Percentiles rank a stretch among this genome's conserved stretches.
Evolutionary conservation across 768 basidiomycete genomes (phyloP).

Genomic region (Dioszegia crocea): DNA sequence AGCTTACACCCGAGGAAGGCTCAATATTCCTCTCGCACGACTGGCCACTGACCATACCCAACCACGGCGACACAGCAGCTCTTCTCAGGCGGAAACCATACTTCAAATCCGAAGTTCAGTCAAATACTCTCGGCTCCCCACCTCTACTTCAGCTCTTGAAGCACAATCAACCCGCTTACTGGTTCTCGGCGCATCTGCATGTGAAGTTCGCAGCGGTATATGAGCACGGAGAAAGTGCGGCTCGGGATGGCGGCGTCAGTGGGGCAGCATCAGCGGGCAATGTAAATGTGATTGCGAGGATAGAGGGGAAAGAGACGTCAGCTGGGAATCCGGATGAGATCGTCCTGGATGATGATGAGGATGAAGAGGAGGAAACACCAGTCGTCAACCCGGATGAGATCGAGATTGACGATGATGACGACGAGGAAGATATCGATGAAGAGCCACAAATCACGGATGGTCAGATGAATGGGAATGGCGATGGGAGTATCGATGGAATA

Average conservation of each 20-base stretch:
- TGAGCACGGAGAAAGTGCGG: slow-evolving; percentile 23
- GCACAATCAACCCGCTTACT: slow-evolving; percentile 72
- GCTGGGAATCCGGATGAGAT: slow-evolving; percentile 48
- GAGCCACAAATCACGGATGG: background rate
- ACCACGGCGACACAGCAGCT: slow-evolving; percentile 64
- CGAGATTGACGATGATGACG: slow-evolving; percentile 30
- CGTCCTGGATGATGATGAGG: slow-evolving; percentile 34
- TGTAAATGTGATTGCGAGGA: too few species aligned
- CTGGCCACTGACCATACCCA: slow-evolving; percentile 85
- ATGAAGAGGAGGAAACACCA: slow-evolving; percentile 24
- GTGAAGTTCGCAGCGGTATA: slow-evolving; percentile 71
- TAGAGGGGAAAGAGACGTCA: slow-evolving; percentile 4
- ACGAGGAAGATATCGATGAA: slow-evolving; percentile 3
- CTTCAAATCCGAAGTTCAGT: slow-evolving; percentile 65
- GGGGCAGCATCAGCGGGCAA: background rate
- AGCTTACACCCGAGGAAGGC: slow-evolving; percentile 22
- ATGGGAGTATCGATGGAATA: background rate
- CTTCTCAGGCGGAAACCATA: slow-evolving; percentile 74
- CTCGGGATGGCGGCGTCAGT: background rate
- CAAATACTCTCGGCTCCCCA: slow-evolving; percentile 74
- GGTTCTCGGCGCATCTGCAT: slow-evolving; percentile 92
- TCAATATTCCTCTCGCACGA: slow-evolving; percentile 90
- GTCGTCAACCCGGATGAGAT: slow-evolving; percentile 34
- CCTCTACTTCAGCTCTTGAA: slow-evolving; percentile 73
- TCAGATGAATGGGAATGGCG: slow-evolving; percentile 13